These are phyloP conservation scores for Plantago rigida DNA, from an alignment of 305 asterid species.

Conservation along the genomic window DNA sequence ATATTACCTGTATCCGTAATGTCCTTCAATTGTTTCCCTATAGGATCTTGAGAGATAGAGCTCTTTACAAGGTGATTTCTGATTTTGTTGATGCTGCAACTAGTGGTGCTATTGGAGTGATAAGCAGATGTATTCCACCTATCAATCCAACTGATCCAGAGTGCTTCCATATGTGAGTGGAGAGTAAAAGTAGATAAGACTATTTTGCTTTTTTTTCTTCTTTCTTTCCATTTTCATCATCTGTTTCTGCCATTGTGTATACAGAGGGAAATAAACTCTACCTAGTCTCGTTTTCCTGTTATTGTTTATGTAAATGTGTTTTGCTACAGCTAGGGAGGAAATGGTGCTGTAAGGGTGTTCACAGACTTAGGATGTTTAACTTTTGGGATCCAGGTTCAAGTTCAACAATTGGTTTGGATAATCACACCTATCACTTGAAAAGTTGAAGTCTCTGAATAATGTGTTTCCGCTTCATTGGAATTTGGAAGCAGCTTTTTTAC, in stretches of 20 bases:
- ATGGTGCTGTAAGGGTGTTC: too few species aligned
- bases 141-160: conserved; percentile 97
- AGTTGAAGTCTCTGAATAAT: too few species aligned
- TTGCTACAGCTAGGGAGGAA: background rate
- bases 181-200: background rate
- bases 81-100: conserved; percentile 94
- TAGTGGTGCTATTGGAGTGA: conserved; percentile 87
- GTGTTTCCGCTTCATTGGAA: too few species aligned
- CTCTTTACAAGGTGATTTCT: conserved; percentile 59
- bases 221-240: background rate
- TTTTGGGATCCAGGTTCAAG: too few species aligned
- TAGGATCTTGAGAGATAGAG: conserved; percentile 89
- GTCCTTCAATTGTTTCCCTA: conserved; percentile 21
- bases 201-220: background rate
- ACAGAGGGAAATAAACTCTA: background rate
- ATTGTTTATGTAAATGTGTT: background rate
- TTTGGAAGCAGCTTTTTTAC: too few species aligned
- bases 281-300: too few species aligned
- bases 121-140: conserved; percentile 83
- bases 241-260: background rate
- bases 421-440: too few species aligned
- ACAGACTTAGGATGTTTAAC: too few species aligned
- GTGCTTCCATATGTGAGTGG: conserved; percentile 87
- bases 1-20: conserved; percentile 10
- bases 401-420: too few species aligned